Evolutionary conservation across 164 flowering plant species (phyloP).

Genomic region (Cinnamomum micranthum): DNA sequence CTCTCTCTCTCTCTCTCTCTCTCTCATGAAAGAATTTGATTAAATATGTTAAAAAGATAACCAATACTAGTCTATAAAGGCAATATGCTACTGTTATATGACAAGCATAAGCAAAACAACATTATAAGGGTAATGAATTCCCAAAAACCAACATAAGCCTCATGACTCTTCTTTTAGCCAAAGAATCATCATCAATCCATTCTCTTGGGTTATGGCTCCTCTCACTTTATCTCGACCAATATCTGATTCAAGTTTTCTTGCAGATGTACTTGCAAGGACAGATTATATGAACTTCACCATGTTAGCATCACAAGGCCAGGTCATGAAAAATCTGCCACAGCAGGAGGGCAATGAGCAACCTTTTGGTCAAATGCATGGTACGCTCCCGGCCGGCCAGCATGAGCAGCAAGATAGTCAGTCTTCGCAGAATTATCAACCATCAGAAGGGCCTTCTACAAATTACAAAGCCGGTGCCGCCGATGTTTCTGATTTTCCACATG

Average conservation of each 20-base stretch:
- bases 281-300: conserved; percentile 5
- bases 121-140: no score
- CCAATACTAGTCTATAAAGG: no score
- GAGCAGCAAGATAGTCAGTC: not conserved
- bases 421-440: conserved; percentile 10
- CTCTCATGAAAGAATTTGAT: no score
- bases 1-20: no score
- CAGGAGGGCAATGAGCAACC: not conserved
- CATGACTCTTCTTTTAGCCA: no score
- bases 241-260: conserved; percentile 5
- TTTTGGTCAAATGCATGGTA: not conserved
- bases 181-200: no score
- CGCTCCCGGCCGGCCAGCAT: not conserved
- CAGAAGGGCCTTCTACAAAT: not conserved
- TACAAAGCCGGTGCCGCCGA: not conserved
- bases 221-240: not conserved
- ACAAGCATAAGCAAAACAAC: no score
- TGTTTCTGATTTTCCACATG: conserved; percentile 1
- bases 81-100: no score
- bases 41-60: no score
- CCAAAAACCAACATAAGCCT: no score
- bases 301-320: conserved; percentile 11
- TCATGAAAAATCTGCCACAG: not conserved
- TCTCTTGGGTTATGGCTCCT: no score
- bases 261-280: conserved; percentile 24